Percentiles rank a stretch among this genome's conserved stretches.
phyloP scores from a whole-genome alignment of 1,284 basidiomycete species.

The Mycena citricolor region DNA sequence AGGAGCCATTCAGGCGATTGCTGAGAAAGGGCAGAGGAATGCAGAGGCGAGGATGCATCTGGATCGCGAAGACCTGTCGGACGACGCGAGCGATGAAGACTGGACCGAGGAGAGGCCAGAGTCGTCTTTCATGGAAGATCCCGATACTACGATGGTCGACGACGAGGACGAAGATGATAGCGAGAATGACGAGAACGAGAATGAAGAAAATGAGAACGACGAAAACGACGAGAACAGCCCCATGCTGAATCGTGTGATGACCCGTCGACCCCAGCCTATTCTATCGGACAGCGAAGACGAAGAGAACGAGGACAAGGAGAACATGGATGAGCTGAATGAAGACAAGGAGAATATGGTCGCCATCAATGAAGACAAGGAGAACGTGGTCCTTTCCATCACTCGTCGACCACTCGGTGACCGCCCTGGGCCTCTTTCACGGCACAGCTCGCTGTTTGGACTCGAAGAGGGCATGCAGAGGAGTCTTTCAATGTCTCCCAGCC shows the following conservation, averaged over 20 bases:
- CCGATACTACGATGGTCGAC: conserved; percentile 25
- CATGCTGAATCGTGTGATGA: too few species aligned
- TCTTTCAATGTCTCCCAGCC: conserved; percentile 34
- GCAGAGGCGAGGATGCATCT: too few species aligned
- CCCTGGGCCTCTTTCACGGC: conserved; percentile 26
- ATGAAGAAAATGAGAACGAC: too few species aligned
- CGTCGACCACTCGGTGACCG: conserved; percentile 34
- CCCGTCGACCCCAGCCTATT: conserved; percentile 3
- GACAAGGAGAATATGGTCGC: conserved; percentile 78
- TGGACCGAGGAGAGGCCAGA: conserved; percentile 30
- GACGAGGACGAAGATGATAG: conserved; percentile 25
- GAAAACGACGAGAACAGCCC: too few species aligned
- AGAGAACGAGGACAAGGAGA: too few species aligned
- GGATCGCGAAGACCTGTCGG: conserved; percentile 38
- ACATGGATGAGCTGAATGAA: conserved; percentile 51
- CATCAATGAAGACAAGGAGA: conserved; percentile 70
- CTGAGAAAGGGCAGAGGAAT: conserved; percentile 36
- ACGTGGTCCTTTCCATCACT: conserved; percentile 55
- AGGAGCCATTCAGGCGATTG: conserved; percentile 35
- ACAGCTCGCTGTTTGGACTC: conserved; percentile 29
- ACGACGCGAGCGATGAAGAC: conserved; percentile 46
- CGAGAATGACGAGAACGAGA: conserved; percentile 23
- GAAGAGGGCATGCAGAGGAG: conserved; percentile 30
- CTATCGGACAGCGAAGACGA: conserved; percentile 16
- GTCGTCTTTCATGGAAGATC: too few species aligned